Evolutionary conservation across 202 grass and related monocot genomes (phyloP).

Genomic region (Setaria viridis): DNA sequence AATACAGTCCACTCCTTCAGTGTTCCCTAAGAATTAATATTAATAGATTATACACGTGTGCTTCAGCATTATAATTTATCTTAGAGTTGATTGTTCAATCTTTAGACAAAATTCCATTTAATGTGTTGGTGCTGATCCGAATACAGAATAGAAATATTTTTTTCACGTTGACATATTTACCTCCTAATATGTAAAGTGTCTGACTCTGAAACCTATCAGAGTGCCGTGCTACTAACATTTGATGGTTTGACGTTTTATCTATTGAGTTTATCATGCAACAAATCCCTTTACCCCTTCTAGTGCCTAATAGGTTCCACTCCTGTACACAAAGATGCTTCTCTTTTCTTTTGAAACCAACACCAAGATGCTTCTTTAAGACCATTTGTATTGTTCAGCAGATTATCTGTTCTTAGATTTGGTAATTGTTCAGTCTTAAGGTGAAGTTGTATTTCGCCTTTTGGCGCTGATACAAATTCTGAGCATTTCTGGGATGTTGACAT

Average conservation of each 20-base stretch:
- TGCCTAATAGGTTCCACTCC: background rate
- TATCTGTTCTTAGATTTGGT: background rate
- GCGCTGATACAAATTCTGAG: background rate
- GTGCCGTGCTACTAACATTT: constrained; percentile 10
- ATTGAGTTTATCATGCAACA: background rate
- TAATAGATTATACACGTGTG: background rate
- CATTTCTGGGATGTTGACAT: background rate
- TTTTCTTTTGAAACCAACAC: background rate
- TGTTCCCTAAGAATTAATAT: background rate
- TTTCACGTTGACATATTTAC: constrained; percentile 3
- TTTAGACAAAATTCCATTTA: constrained; percentile 11
- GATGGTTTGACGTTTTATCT: background rate
- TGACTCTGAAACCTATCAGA: constrained; percentile 19
- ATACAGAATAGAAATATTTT: constrained; percentile 42
- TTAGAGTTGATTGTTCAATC: constrained; percentile 16
- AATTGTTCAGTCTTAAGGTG: background rate
- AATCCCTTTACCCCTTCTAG: background rate
- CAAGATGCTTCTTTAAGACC: background rate
- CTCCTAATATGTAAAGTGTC: constrained; percentile 9
- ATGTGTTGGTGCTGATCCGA: background rate
- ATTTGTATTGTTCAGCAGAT: background rate
- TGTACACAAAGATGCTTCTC: background rate
- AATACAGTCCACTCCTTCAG: background rate
- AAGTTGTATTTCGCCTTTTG: constrained; percentile 25
- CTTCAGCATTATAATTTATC: background rate